phyloP scores from a whole-genome alignment of 805 yeast genomes.

The Kodamaea leandrae region DNA sequence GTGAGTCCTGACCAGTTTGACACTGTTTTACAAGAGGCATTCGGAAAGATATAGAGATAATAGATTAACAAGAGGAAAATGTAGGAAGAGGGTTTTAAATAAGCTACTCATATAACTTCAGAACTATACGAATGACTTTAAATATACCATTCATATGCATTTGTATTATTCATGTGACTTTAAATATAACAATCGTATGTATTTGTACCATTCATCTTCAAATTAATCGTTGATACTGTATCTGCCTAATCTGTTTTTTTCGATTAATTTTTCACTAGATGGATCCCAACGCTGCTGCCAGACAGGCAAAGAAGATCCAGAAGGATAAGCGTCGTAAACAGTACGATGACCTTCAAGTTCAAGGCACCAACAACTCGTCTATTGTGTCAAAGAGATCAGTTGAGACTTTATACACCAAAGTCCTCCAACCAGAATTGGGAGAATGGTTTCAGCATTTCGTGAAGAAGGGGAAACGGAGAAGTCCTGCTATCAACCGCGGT shows the following conservation, averaged over 20 bases:
- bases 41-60: constrained; percentile 11
- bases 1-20: constrained; percentile 23
- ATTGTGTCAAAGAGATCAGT: constrained; percentile 82
- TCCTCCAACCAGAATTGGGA: constrained; percentile 31
- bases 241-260: background rate
- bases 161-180: too few species aligned
- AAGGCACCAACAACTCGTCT: constrained; percentile 80
- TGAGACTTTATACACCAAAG: constrained; percentile 52
- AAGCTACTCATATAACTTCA: too few species aligned
- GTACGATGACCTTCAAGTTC: constrained; percentile 66
- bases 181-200: background rate
- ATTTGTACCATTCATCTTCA: background rate
- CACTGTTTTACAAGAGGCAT: constrained; percentile 26
- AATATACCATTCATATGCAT: too few species aligned
- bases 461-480: constrained; percentile 59
- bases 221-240: background rate
- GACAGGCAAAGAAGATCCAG: constrained; percentile 33
- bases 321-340: constrained; percentile 47
- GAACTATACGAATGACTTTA: too few species aligned
- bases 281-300: background rate
- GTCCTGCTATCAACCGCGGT: constrained; percentile 80
- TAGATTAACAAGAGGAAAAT: too few species aligned
- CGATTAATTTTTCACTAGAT: background rate
- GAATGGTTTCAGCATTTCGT: constrained; percentile 69
- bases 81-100: too few species aligned